Conservation (phyloP, 2,329 filamentous ascomycete species). For the Calonectria pauciramosa region DNA sequence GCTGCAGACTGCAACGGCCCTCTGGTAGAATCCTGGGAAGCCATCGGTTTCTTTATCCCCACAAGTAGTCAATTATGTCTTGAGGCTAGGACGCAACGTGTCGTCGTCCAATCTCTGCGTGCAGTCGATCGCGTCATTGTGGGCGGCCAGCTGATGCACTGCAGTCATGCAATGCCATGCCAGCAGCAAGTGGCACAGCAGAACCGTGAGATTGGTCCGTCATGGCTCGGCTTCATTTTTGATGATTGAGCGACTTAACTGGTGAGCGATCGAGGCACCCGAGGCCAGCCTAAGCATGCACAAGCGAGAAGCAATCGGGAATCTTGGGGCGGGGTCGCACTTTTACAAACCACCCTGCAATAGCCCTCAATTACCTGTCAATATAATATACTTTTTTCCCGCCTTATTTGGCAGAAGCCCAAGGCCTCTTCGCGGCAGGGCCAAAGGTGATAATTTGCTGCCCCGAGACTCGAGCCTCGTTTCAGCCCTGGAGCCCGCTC, state of each 20-base stretch:
- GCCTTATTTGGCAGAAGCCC: background rate
- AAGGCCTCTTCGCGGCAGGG: background rate
- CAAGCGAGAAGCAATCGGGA: conserved; percentile 11
- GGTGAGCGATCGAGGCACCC: conserved; percentile 22
- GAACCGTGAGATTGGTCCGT: conserved; percentile 40
- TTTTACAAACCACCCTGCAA: background rate
- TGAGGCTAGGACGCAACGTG: conserved; percentile 39
- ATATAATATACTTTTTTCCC: conserved; percentile 5
- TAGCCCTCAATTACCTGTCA: conserved; percentile 12
- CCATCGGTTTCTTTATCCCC: conserved; percentile 24
- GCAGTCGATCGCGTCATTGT: conserved; percentile 46
- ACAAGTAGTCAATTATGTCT: conserved; percentile 33
- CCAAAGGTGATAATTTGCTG: background rate
- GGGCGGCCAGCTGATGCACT: conserved; percentile 45
- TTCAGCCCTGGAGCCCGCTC: background rate
- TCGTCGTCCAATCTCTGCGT: conserved; percentile 41
- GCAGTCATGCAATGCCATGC: conserved; percentile 45
- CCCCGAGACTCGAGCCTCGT: background rate
- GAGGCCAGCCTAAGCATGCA: conserved; percentile 16
- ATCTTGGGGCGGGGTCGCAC: background rate
- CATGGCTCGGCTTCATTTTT: conserved; percentile 27
- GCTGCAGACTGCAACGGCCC: conserved; percentile 35
- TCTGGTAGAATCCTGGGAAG: conserved; percentile 29
- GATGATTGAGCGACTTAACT: conserved; percentile 26
- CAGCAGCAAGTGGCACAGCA: conserved; percentile 42